These are phyloP conservation scores for Tulasnella sp. DNA, from an alignment of 768 basidiomycete species.

Conservation along the genomic window DNA sequence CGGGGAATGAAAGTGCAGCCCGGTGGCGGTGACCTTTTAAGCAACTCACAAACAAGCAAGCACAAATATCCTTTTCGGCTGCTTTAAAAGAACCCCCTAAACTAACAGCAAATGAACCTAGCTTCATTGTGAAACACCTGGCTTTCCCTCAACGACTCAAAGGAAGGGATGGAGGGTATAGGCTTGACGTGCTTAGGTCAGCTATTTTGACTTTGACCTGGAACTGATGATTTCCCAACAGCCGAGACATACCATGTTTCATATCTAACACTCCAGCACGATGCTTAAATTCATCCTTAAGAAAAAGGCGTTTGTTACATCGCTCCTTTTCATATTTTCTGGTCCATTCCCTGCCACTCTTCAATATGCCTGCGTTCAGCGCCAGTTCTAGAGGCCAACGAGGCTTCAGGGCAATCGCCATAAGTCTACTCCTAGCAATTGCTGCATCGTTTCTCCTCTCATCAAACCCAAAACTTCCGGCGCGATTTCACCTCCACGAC, in stretches of 20 bases:
- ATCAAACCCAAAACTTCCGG: neutral
- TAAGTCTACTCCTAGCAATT: neutral
- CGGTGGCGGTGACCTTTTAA: neutral
- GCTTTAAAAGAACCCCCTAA: neutral
- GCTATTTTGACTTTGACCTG: neutral
- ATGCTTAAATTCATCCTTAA: no score
- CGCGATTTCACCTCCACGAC: neutral
- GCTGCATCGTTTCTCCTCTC: neutral
- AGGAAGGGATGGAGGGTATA: neutral
- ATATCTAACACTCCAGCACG: no score
- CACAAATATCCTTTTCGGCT: no score
- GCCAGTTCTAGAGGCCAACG: neutral
- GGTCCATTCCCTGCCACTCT: no score
- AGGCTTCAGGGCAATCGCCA: neutral
- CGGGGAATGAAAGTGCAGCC: neutral
- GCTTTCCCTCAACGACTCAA: neutral
- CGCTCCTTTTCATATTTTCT: no score
- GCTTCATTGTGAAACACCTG: neutral
- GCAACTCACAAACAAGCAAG: neutral
- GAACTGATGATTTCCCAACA: neutral
- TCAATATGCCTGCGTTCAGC: no score
- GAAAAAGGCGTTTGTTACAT: no score
- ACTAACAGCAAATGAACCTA: neutral
- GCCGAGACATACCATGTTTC: no score
- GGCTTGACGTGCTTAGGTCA: neutral